phyloP scores from a whole-genome alignment of 2,329 filamentous ascomycete genomes.

The Aspergillus thermomutatus region DNA sequence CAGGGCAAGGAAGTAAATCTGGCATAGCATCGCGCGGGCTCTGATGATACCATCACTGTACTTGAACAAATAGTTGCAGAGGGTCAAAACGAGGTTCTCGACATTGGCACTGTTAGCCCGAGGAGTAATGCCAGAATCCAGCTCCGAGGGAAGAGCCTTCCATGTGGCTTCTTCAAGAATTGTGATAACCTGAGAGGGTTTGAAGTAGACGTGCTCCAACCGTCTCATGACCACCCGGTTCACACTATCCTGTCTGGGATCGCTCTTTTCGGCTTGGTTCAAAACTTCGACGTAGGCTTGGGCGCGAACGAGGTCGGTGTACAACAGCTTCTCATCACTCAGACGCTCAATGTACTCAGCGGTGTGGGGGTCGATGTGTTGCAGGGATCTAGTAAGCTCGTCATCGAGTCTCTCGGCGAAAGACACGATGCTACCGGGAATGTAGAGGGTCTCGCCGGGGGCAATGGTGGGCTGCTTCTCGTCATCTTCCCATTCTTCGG shows the following conservation, averaged over 20 bases:
- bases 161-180: slow-evolving; percentile 94
- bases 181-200: slow-evolving; percentile 88
- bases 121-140: slow-evolving; percentile 79
- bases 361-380: slow-evolving; percentile 96
- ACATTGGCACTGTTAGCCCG: slow-evolving; percentile 67
- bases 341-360: slow-evolving; percentile 97
- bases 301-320: slow-evolving; percentile 86
- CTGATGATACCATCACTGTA: slow-evolving; percentile 95
- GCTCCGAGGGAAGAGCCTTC: slow-evolving; percentile 67
- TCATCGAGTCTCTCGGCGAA: slow-evolving; percentile 94
- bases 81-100: slow-evolving; percentile 69
- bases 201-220: slow-evolving; percentile 98
- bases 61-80: slow-evolving; percentile 93
- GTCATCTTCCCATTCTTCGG: slow-evolving; percentile 98
- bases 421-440: slow-evolving; percentile 91
- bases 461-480: slow-evolving; percentile 81
- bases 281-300: slow-evolving; percentile 85
- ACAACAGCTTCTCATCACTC: slow-evolving; percentile 83
- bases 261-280: slow-evolving; percentile 64
- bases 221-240: slow-evolving; percentile 93
- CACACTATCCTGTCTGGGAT: slow-evolving; percentile 77
- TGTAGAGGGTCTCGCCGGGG: slow-evolving; percentile 75
- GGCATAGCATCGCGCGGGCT: slow-evolving; percentile 94
- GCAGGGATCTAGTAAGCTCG: slow-evolving; percentile 93
- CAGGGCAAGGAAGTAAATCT: slow-evolving; percentile 96